Conservation (phyloP, 345 rosid species). For the Eucalyptus cloeziana region DNA sequence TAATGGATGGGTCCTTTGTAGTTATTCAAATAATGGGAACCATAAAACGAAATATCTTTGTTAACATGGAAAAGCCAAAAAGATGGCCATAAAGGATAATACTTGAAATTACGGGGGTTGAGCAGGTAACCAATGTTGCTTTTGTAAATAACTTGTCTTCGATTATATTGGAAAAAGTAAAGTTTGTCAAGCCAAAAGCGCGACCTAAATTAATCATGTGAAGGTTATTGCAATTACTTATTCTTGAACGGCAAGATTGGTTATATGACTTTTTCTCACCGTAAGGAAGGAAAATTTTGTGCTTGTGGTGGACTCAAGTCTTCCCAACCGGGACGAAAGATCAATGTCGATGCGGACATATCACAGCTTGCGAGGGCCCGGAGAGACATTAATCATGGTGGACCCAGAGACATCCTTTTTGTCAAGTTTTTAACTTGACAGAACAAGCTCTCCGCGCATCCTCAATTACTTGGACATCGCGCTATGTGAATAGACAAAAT, state of each 20-base stretch:
- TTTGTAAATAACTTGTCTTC: neutral
- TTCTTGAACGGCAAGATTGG: neutral
- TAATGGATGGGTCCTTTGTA: neutral
- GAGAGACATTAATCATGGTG: neutral
- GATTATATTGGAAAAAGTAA: neutral
- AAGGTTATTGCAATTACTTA: too few relatives aligned
- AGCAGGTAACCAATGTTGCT: too few relatives aligned
- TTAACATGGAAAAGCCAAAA: neutral
- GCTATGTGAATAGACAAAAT: neutral
- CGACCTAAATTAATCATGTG: neutral
- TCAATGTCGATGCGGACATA: neutral
- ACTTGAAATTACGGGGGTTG: neutral
- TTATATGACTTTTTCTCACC: neutral
- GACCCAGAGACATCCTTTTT: neutral
- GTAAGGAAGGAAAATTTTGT: too few relatives aligned
- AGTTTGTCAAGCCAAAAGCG: neutral
- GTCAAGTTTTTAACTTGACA: too few relatives aligned
- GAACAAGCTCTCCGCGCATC: too few relatives aligned
- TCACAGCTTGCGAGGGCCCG: neutral
- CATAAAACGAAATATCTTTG: neutral
- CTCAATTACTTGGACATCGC: too few relatives aligned
- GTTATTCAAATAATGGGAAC: neutral
- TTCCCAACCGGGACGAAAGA: neutral
- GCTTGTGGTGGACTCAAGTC: too few relatives aligned
- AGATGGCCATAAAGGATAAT: neutral